Base-by-base conservation (phyloP, 306 rosid species). In the Trichosanthes truncata region DNA sequence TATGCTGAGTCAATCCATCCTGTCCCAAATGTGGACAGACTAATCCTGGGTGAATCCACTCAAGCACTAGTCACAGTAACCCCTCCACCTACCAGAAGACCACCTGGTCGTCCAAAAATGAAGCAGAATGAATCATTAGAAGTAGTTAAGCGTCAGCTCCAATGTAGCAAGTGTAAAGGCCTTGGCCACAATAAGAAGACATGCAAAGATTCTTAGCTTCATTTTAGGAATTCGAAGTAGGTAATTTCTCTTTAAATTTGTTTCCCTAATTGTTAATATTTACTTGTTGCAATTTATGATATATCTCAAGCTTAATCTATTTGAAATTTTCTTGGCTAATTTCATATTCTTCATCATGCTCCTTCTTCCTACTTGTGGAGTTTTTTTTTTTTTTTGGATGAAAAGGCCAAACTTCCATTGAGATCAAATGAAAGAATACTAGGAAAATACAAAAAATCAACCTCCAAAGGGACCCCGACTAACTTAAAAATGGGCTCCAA, bases 151-250 rank as follows among this genome's bases (percentile, higher is more conserved):
- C 96, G 97, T 7, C 97, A 93, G 80, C 96, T 95, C 52, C 99
- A 95, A 83, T 95, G 99, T 78, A 86, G 99, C 83, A 95, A 90
- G 78, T 93, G 99, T 89, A 95, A 95, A 84, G 97, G 93, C 67
- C 97, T 95, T 80, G 99, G 99, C 73, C 99, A 95, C 88, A 95
- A 95, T 81, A 90, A 87, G 91, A 95, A 95, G 90, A 92, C 99
- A 0, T 95, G 97, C 91, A 87, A 91, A 86, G 69, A 59, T 48
- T 81, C 84, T 68, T 87, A 87, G 81, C 65, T 60, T 61, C 53
- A 15, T 31, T 59, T 62, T 72, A 62, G 81, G 77, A 78, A 85
- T 49, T 65, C 71, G 86, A 82, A 87, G 35, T 87, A 80, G 83
- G 80, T 76, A 72, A 72, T 25, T 72, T 25, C 55, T 23, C 40